These are phyloP conservation scores for Podaxis sp. DNA, from an alignment of 768 basidiomycete species.

Conservation along the genomic window DNA sequence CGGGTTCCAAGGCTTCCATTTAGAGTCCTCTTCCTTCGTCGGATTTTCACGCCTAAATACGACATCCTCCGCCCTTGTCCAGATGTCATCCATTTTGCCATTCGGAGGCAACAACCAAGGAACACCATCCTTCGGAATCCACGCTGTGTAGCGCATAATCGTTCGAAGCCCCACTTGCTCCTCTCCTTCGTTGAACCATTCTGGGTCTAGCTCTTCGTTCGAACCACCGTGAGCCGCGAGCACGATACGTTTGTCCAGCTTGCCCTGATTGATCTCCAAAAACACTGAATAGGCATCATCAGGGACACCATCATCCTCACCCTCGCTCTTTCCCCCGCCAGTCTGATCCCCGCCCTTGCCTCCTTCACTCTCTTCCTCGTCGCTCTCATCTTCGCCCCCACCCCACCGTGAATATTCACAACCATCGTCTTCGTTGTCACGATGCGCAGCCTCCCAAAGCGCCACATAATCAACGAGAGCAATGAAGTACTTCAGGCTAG, in stretches of 20 bases:
- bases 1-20: not conserved
- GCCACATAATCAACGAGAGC: not conserved
- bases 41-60: not conserved
- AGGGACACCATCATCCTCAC: not conserved
- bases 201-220: not conserved
- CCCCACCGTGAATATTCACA: not conserved
- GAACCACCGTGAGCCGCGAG: not conserved
- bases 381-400: not conserved
- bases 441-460: not conserved
- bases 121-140: not conserved
- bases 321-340: not conserved
- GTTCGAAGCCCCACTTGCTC: not conserved
- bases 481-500: not conserved
- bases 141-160: not conserved
- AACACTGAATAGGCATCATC: not conserved
- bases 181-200: not conserved
- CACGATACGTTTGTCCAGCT: not conserved
- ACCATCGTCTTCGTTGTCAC: not conserved
- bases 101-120: not conserved
- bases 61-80: not conserved
- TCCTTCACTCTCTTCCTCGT: not conserved
- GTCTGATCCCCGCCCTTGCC: not conserved
- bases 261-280: not conserved
- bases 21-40: not conserved
- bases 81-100: not conserved